These are phyloP conservation scores for Phytophthora fragariae DNA, from an alignment of 352 stramenopile species.

Conservation along the genomic window DNA sequence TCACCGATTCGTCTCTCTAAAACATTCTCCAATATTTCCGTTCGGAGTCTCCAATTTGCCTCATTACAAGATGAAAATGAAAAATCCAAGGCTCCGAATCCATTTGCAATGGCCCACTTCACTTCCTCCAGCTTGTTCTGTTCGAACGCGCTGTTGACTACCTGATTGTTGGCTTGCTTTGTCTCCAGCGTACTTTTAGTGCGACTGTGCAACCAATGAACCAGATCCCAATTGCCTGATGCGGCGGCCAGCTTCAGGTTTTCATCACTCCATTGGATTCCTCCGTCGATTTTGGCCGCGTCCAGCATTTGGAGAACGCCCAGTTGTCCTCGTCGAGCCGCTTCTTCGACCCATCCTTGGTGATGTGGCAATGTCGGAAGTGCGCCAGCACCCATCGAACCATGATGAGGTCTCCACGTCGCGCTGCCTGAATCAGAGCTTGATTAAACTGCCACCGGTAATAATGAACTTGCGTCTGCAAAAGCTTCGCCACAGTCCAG, in stretches of 20 bases:
- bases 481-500: constrained; percentile 1
- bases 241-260: neutral
- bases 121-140: neutral
- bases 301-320: neutral
- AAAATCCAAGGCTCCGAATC: neutral
- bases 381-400: constrained; percentile 12
- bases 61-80: neutral
- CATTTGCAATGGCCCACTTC: neutral
- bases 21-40: no score
- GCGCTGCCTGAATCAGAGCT: neutral
- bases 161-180: neutral
- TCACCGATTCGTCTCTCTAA: no score
- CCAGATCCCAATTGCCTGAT: neutral
- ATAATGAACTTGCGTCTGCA: constrained; percentile 10
- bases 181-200: neutral
- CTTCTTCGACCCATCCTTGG: constrained; percentile 78
- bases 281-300: neutral
- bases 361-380: constrained; percentile 57
- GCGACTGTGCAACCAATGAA: neutral
- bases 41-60: neutral
- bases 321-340: neutral
- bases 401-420: constrained; percentile 1
- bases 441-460: constrained; percentile 4
- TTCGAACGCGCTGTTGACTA: neutral
- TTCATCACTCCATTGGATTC: neutral